Conservation (phyloP, 306 rosid genomes). For the Prunus armeniaca region DNA sequence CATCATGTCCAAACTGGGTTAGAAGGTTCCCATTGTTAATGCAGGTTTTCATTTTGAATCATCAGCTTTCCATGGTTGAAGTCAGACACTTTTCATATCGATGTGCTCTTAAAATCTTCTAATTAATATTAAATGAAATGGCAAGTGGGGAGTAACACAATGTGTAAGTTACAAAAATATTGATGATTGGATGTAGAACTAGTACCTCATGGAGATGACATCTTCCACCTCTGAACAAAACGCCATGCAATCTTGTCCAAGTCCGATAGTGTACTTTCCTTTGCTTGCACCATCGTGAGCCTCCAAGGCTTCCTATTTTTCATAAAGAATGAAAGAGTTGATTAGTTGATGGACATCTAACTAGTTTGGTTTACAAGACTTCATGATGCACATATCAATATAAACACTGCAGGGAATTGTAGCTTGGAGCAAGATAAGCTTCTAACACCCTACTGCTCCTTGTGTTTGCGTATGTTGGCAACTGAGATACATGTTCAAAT, state of each 20-base stretch:
- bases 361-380: constrained; percentile 7
- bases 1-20: background rate
- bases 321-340: constrained; percentile 10
- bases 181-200: constrained; percentile 11
- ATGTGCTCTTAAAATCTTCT: background rate
- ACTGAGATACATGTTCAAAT: background rate
- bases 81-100: background rate
- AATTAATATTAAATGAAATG: background rate
- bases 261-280: constrained; percentile 96
- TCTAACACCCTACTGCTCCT: background rate
- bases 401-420: background rate
- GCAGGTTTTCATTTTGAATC: background rate
- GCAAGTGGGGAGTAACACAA: background rate
- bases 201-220: constrained; percentile 97
- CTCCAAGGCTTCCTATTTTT: constrained; percentile 79
- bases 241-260: constrained; percentile 97
- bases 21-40: background rate
- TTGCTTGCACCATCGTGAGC: constrained; percentile 95
- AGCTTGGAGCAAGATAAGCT: background rate
- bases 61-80: background rate
- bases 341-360: constrained; percentile 11
- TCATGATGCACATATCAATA: background rate
- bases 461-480: background rate
- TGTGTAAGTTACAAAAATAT: background rate
- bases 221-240: constrained; percentile 93